phyloP scores from a whole-genome alignment of 768 basidiomycete genomes.

The Boletus barrowsii region DNA sequence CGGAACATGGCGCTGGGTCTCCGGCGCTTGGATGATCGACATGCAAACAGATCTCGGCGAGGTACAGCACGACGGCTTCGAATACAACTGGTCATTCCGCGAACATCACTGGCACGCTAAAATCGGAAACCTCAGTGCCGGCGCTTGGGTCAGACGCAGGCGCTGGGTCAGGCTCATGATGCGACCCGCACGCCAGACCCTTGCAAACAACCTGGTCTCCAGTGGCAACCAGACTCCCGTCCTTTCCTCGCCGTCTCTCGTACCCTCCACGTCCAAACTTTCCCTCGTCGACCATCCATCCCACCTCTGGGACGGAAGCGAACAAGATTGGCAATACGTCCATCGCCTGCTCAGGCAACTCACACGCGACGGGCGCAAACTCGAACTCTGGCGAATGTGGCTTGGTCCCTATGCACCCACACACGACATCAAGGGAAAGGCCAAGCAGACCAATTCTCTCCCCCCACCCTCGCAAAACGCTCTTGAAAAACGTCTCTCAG shows the following conservation, averaged over 20 bases:
- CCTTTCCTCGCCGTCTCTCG: slow-evolving; percentile 13
- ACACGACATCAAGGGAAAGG: slow-evolving; percentile 33
- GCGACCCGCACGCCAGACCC: slow-evolving; percentile 45
- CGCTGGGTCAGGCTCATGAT: slow-evolving; percentile 88
- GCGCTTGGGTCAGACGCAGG: slow-evolving; percentile 74
- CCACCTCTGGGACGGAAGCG: slow-evolving; percentile 55
- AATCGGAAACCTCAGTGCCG: slow-evolving; percentile 56
- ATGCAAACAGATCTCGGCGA: slow-evolving; percentile 75
- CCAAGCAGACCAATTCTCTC: slow-evolving; percentile 41
- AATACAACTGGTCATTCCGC: slow-evolving; percentile 81
- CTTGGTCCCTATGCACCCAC: slow-evolving; percentile 40
- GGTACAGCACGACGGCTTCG: slow-evolving; percentile 80
- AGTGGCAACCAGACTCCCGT: not conserved
- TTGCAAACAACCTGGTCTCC: not conserved
- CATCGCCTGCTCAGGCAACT: slow-evolving; percentile 49
- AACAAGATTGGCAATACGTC: slow-evolving; percentile 61
- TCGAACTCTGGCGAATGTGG: slow-evolving; percentile 78
- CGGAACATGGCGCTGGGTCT: slow-evolving; percentile 80
- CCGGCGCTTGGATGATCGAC: slow-evolving; percentile 81
- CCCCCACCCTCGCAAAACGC: slow-evolving; percentile 1
- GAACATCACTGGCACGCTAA: slow-evolving; percentile 61
- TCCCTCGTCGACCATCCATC: slow-evolving; percentile 21
- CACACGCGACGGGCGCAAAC: slow-evolving; percentile 65
- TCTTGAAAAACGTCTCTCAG: slow-evolving; percentile 10
- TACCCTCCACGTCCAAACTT: slow-evolving; percentile 16